Evolutionary conservation across 2,329 filamentous ascomycete genomes (phyloP).

Genomic region (Claviceps capensis): DNA sequence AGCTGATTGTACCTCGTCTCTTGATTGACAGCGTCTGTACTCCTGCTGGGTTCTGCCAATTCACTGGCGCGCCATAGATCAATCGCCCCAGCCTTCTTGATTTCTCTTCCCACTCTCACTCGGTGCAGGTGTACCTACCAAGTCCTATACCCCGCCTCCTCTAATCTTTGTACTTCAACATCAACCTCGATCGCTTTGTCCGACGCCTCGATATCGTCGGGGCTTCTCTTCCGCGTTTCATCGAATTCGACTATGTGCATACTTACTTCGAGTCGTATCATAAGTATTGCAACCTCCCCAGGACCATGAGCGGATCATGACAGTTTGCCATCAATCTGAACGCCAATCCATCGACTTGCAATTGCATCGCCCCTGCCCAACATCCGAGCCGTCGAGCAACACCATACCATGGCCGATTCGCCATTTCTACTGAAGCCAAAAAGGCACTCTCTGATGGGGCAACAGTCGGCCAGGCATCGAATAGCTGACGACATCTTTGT

Average conservation of each 20-base stretch:
- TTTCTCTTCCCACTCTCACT: no score
- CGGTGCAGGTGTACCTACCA: no score
- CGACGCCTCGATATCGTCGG: not conserved
- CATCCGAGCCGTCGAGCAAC: not conserved
- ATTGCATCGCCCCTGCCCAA: not conserved
- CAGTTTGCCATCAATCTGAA: not conserved
- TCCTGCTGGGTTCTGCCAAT: no score
- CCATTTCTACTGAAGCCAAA: slow-evolving; percentile 19
- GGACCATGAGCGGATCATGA: slow-evolving; percentile 19
- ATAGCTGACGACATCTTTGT: slow-evolving; percentile 44
- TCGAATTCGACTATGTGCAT: slow-evolving; percentile 8
- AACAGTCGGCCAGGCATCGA: slow-evolving; percentile 32
- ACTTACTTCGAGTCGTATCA: slow-evolving; percentile 8
- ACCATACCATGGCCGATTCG: slow-evolving; percentile 20
- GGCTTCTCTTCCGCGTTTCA: not conserved
- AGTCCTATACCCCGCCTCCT: not conserved
- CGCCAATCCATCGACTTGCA: not conserved
- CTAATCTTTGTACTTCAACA: not conserved
- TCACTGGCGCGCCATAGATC: no score
- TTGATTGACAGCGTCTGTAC: not conserved
- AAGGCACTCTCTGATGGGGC: slow-evolving; percentile 18
- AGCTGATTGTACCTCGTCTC: not conserved
- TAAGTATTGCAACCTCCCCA: slow-evolving; percentile 18
- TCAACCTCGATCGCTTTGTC: not conserved
- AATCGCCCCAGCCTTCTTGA: no score